A percentile compares a stretch with the other conserved stretches of the same genome.
phyloP scores from a whole-genome alignment of 257 asterid species.

The Primulina huaijiensis region DNA sequence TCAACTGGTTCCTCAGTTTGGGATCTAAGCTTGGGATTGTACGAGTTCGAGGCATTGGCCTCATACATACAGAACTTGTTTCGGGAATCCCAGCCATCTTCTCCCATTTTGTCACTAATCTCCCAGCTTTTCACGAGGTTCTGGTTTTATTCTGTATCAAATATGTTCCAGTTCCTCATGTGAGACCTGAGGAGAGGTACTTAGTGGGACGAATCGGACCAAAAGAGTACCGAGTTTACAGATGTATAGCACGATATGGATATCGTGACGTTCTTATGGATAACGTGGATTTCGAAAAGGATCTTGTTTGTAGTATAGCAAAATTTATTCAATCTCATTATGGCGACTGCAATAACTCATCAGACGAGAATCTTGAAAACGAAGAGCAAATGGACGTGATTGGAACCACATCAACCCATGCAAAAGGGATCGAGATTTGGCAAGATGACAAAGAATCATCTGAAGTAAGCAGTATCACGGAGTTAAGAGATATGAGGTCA shows the following conservation, averaged over 20 bases:
- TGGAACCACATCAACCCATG: conserved; percentile 50
- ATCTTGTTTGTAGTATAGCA: conserved; percentile 73
- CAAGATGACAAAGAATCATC: conserved; percentile 36
- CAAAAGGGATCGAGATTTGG: conserved; percentile 37
- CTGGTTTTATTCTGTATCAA: conserved; percentile 74
- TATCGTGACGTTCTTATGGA: conserved; percentile 68
- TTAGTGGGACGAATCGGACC: conserved; percentile 90
- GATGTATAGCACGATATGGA: conserved; percentile 91
- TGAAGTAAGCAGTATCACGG: conserved; percentile 29
- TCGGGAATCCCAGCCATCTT: conserved; percentile 90
- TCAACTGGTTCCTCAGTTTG: conserved; percentile 77
- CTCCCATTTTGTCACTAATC: conserved; percentile 84
- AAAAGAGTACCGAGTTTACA: conserved; percentile 58
- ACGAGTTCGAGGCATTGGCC: conserved; percentile 88
- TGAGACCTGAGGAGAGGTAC: conserved; percentile 80
- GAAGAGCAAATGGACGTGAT: conserved; percentile 67
- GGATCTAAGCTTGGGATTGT: conserved; percentile 81
- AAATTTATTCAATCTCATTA: conserved; percentile 75
- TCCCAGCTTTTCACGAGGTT: conserved; percentile 94
- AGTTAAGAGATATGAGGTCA: conserved; percentile 37
- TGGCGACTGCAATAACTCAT: conserved; percentile 24
- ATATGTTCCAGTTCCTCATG: conserved; percentile 91
- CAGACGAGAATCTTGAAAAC: conserved; percentile 28
- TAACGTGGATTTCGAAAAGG: conserved; percentile 76
- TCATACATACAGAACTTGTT: conserved; percentile 91